phyloP scores from a whole-genome alignment of 768 basidiomycete species.

The Cytidiella melzeri region DNA sequence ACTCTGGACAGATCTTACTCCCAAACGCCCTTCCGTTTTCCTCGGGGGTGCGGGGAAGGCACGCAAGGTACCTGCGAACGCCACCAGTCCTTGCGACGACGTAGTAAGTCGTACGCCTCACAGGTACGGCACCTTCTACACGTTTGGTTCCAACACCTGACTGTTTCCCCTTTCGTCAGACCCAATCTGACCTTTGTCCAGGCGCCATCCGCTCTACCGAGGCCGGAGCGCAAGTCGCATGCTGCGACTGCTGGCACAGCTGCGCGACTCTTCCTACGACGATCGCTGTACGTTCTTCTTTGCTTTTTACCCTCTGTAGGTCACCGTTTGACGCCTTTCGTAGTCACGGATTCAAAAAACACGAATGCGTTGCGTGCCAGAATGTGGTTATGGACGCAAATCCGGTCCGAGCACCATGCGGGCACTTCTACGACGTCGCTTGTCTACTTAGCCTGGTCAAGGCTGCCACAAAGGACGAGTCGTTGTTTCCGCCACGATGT shows the following conservation, averaged over 20 bases:
- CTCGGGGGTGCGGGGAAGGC: background rate
- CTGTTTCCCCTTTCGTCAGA: background rate
- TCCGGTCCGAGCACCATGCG: constrained; percentile 16
- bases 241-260: constrained; percentile 1
- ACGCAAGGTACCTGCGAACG: background rate
- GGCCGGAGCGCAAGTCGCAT: background rate
- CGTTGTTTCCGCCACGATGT: constrained; percentile 26
- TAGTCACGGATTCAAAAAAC: constrained; percentile 3
- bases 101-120: background rate
- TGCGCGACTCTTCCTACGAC: constrained; percentile 5
- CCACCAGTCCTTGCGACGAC: background rate
- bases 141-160: too few species aligned
- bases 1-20: background rate
- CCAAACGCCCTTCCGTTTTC: background rate
- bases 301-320: background rate
- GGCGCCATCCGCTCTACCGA: background rate
- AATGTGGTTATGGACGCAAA: constrained; percentile 2
- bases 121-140: background rate
- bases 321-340: background rate
- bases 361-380: constrained; percentile 19
- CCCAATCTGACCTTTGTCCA: background rate
- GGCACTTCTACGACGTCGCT: constrained; percentile 19
- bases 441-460: constrained; percentile 22
- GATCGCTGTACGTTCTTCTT: constrained; percentile 8
- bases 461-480: constrained; percentile 16